These are phyloP conservation scores for Leptomonas pyrrhocoris DNA, from an alignment of 208 protist genomes.

Conservation along the genomic window DNA sequence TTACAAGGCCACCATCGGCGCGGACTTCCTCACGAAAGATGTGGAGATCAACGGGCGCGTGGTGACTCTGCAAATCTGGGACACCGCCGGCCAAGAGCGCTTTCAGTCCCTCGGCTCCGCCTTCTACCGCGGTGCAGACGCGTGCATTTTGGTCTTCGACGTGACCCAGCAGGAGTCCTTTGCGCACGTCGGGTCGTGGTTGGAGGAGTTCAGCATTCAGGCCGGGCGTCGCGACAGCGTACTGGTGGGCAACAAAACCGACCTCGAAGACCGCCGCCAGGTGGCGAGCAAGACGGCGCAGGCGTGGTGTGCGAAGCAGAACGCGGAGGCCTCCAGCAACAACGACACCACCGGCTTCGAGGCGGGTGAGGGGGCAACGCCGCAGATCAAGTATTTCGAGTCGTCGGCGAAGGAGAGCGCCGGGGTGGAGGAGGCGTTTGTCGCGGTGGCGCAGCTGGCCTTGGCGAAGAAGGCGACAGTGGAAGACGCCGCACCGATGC, in stretches of 20 bases:
- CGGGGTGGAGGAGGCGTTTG: constrained; percentile 98
- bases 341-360: constrained; percentile 18
- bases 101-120: constrained; percentile 98
- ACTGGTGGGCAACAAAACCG: constrained; percentile 99
- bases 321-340: constrained; percentile 37
- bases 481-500: constrained; percentile 59
- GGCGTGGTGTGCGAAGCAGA: constrained; percentile 95
- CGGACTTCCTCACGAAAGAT: constrained; percentile 99
- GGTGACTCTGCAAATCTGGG: constrained; percentile 97
- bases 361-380: constrained; percentile 11
- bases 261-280: constrained; percentile 95
- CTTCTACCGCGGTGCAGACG: constrained; percentile 99
- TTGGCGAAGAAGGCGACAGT: constrained; percentile 73
- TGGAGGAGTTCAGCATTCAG: constrained; percentile 98
- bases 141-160: constrained; percentile 93
- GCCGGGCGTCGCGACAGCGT: constrained; percentile 97
- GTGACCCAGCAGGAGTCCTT: constrained; percentile 88
- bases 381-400: constrained; percentile 98
- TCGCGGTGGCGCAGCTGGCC: constrained; percentile 74
- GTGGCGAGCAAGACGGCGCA: constrained; percentile 94
- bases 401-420: constrained; percentile 98
- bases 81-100: constrained; percentile 98
- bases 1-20: constrained; percentile 99
- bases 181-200: constrained; percentile 94
- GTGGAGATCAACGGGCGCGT: constrained; percentile 96